A percentile compares a stretch with the other conserved stretches of the same genome.
Conservation (phyloP, 208 protist genomes). For the Crithidia sp. region DNA sequence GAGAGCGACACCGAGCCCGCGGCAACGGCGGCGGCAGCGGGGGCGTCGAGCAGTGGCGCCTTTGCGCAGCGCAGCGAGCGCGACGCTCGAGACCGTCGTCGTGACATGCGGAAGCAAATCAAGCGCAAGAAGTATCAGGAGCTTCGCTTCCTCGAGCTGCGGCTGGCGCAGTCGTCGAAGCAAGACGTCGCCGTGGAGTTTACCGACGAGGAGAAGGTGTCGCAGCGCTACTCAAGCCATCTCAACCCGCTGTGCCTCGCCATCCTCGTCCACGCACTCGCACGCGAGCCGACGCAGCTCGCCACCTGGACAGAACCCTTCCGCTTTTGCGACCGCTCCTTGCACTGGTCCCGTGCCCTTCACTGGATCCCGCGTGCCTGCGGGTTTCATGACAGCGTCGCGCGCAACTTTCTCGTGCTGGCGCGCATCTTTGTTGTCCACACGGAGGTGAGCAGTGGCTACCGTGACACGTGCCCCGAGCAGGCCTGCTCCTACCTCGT, state of each 20-base stretch:
- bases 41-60: constrained; percentile 7
- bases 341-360: constrained; percentile 66
- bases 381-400: constrained; percentile 66
- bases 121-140: constrained; percentile 85
- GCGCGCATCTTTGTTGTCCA: constrained; percentile 85
- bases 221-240: constrained; percentile 45
- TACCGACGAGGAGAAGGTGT: constrained; percentile 51
- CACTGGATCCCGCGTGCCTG: constrained; percentile 86
- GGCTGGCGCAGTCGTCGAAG: constrained; percentile 49
- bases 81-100: constrained; percentile 54
- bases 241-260: constrained; percentile 74
- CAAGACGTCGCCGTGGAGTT: constrained; percentile 85
- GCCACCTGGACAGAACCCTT: constrained; percentile 87
- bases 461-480: constrained; percentile 70
- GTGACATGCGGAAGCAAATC: constrained; percentile 69
- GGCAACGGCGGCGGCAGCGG: background rate
- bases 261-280: constrained; percentile 71
- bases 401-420: constrained; percentile 60
- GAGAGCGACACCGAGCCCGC: constrained; percentile 41
- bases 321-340: constrained; percentile 80
- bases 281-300: constrained; percentile 56
- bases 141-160: constrained; percentile 72
- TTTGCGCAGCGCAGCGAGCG: constrained; percentile 44
- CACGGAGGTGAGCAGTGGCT: constrained; percentile 50
- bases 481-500: constrained; percentile 80